Evolutionary conservation across 106 monocot genomes (phyloP), one percentile per base, ranked within the genome.

Genomic region (Amphibolis antarctica): DNA sequence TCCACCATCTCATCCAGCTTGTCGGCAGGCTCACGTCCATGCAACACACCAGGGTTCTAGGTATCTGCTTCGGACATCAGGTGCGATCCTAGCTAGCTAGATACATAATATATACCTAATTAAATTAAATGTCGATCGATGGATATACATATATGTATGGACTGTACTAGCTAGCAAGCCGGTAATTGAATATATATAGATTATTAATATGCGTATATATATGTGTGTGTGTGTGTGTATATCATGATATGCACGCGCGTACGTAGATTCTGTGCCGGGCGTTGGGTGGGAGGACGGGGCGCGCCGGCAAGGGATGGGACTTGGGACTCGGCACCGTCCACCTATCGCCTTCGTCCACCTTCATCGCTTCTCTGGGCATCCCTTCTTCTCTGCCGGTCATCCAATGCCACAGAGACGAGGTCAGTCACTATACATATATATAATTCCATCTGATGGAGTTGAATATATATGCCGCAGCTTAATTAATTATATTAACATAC

Each of bases 1-100:
- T 93, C 0, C 23, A 81, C 10, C 53, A 59, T 65, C 85, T 93
- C 13, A 86, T 88, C 63, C 62, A 24, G 42, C 73, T 89, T 3
- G 55, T 93, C 29, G 73, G 70, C 62, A 83, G 62, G 7, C 45
- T 93, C 17, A 51, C 69, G 64, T 66, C 66, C 30, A 83, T 79
- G 89, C n/a, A n/a, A n/a, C 62, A 64, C 19, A 94, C 89, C 78
- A 83, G 65, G 46, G 65, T 94, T 15, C 77, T 94, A 15, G 89
- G 93, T 0, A 64, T 94, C 30, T 94, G 89, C 62, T 93, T 93
- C 68, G 93, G 93, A 44, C 93, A 93, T 68, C 93, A 93, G 70
- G 92, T 93, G 67, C 30, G 44, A 13, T 5, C 13, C 12, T 70
- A 19, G 5, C 29, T 27, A 28, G 12, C n/a, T n/a, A n/a, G n/a